phyloP scores from a whole-genome alignment of 768 basidiomycete species.

The Pleurotus giganteus region DNA sequence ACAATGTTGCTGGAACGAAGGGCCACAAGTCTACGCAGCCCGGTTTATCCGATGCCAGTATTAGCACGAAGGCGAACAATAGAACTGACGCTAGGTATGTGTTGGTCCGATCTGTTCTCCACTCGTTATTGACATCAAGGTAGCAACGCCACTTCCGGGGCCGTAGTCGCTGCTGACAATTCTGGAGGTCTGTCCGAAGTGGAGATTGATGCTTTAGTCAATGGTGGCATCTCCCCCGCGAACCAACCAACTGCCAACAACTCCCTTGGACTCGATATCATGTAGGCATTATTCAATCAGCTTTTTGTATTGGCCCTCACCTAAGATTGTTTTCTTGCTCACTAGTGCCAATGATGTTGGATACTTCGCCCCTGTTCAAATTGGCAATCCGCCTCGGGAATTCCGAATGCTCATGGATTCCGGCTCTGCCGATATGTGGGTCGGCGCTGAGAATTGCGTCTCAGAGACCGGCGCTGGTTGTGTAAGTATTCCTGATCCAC shows the following conservation, averaged over 20 bases:
- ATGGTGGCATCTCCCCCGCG: constrained; percentile 17
- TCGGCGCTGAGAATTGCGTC: constrained; percentile 52
- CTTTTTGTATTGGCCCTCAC: not conserved
- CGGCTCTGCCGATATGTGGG: constrained; percentile 70
- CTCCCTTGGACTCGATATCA: constrained; percentile 69
- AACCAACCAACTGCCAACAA: constrained; percentile 37
- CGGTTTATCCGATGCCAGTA: constrained; percentile 7
- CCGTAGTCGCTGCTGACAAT: not conserved
- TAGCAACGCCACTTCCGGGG: not conserved
- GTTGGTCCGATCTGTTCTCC: not conserved
- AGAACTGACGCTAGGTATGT: not conserved
- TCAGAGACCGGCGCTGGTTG: constrained; percentile 37
- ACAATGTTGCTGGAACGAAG: constrained; percentile 26
- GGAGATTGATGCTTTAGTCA: constrained; percentile 4
- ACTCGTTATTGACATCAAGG: not conserved
- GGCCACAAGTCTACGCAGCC: not conserved
- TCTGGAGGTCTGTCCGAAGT: not conserved
- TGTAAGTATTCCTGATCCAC: constrained; percentile 19
- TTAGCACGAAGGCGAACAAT: constrained; percentile 9
- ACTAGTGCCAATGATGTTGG: constrained; percentile 43
- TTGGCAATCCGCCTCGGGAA: constrained; percentile 64
- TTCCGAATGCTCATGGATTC: constrained; percentile 69
- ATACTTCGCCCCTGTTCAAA: constrained; percentile 55
- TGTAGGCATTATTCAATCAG: constrained; percentile 38
- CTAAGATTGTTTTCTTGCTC: no score